phyloP scores from a whole-genome alignment of 2,329 filamentous ascomycete genomes.

The Ophiognomonia clavigignenti-juglandacearum region DNA sequence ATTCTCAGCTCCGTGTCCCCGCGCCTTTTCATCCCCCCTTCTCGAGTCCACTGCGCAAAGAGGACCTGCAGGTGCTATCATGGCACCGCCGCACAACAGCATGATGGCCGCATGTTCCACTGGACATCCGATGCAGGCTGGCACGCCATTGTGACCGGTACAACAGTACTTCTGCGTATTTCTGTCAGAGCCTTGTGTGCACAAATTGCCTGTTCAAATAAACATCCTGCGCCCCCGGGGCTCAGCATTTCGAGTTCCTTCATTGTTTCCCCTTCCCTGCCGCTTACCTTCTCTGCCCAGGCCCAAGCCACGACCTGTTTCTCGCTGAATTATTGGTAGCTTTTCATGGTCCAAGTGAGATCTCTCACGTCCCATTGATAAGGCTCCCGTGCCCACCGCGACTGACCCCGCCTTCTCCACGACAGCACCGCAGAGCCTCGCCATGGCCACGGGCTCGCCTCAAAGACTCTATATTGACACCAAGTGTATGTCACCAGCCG shows the following conservation, averaged over 20 bases:
- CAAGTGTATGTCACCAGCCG: slow-evolving; percentile 4
- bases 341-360: background rate
- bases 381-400: background rate
- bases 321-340: background rate
- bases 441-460: slow-evolving; percentile 5
- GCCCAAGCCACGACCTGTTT: background rate
- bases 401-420: background rate
- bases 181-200: slow-evolving; percentile 11
- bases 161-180: background rate
- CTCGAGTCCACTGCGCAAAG: background rate
- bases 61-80: background rate
- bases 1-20: slow-evolving; percentile 1
- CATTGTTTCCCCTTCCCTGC: slow-evolving; percentile 2
- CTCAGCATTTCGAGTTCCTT: background rate
- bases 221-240: slow-evolving; percentile 12
- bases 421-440: slow-evolving; percentile 8
- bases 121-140: background rate
- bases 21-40: background rate
- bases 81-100: background rate
- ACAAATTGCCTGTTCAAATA: slow-evolving; percentile 1
- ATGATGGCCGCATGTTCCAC: background rate
- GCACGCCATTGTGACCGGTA: background rate
- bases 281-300: background rate
- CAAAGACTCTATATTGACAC: background rate
- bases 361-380: background rate